Evolutionary conservation across 2,329 filamentous ascomycete genomes (phyloP), one percentile per base, ranked within the genome.

Genomic region (Cladophialophora psammophila): DNA sequence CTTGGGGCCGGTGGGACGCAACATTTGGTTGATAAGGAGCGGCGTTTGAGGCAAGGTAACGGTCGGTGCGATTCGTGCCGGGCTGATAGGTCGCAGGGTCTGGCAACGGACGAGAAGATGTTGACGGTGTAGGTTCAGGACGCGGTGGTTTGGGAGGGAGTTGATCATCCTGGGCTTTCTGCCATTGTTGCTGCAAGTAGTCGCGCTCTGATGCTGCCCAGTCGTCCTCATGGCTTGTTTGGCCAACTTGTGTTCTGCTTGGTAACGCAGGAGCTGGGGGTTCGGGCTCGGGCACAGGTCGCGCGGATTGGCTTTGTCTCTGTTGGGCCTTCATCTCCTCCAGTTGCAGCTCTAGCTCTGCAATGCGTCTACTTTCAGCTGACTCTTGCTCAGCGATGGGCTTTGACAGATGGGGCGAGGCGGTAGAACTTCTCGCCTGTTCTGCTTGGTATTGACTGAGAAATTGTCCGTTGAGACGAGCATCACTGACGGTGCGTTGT

Each of bases 371-470:
- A 69, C 84, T 87, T 77, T 94, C 87, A 2, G 82, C 63, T 6
- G 71, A 63, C 52, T 65, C 61, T 53, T 73, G 69, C 78, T 67
- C 42, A 12, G 60, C 52, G 31, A 66, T 42, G 8, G 31, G 81
- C 82, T 67, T 79, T 85, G 62, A 83, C 4, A 55, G 63, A 40
- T 45, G 34, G n/a, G 63, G 40, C 9, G 66, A 34, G 32, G 32
- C n/a, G 40, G 75, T 76, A 64, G 74, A 72, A 62, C 35, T 42
- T 15, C 78, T 75, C 68, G 83, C 78, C 75, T 91, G 88, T 72
- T 92, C 89, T 20, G 90, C 88, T 76, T 92, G 90, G 76, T 97
- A 96, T 76, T 97, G 91, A 75, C 91, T 94, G 59, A 96, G 85
- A 73, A 90, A 94, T 75, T 97, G 93, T 2, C 93, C 93, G 67